A percentile compares a stretch with the other conserved stretches of the same genome.
phyloP scores from a whole-genome alignment of 2,329 filamentous ascomycete genomes.

The Verticillium nubilum region DNA sequence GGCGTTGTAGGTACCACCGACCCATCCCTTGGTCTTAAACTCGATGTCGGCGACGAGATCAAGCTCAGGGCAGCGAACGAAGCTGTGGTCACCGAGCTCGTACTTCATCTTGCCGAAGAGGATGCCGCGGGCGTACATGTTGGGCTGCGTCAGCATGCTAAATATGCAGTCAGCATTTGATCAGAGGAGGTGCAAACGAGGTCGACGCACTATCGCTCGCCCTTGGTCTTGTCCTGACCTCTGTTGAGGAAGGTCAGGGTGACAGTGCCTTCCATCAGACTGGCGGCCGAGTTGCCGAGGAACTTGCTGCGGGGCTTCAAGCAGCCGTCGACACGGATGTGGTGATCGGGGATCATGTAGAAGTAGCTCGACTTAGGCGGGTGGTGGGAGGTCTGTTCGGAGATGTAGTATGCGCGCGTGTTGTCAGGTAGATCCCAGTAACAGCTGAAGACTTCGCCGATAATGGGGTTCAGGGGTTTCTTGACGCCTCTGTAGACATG shows the following conservation, averaged over 20 bases:
- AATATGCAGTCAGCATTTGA: conserved; percentile 10
- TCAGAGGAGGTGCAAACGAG: background rate
- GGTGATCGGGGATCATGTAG: conserved; percentile 90
- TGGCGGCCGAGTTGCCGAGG: conserved; percentile 92
- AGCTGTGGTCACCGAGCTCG: conserved; percentile 93
- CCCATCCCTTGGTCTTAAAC: conserved; percentile 98
- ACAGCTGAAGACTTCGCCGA: conserved; percentile 90
- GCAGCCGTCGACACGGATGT: conserved; percentile 92
- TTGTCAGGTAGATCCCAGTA: conserved; percentile 89
- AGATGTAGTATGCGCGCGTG: conserved; percentile 89
- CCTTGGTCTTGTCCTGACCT: conserved; percentile 56
- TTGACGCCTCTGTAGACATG: conserved; percentile 71
- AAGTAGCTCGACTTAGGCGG: conserved; percentile 99
- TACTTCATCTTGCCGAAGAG: conserved; percentile 99
- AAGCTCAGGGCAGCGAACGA: conserved; percentile 84
- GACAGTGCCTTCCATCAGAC: conserved; percentile 95
- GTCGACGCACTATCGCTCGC: conserved; percentile 77
- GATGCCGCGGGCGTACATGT: conserved; percentile 98
- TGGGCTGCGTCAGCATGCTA: conserved; percentile 90
- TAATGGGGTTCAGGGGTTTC: conserved; percentile 93
- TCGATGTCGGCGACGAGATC: conserved; percentile 86
- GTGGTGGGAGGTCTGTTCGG: conserved; percentile 96
- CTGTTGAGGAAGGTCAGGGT: conserved; percentile 78
- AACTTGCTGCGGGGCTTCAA: conserved; percentile 94
- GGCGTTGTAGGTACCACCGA: conserved; percentile 92